Evolutionary conservation across 352 stramenopile species (phyloP), one percentile per base, ranked within the genome.

Genomic region (Peronospora farinosa): DNA sequence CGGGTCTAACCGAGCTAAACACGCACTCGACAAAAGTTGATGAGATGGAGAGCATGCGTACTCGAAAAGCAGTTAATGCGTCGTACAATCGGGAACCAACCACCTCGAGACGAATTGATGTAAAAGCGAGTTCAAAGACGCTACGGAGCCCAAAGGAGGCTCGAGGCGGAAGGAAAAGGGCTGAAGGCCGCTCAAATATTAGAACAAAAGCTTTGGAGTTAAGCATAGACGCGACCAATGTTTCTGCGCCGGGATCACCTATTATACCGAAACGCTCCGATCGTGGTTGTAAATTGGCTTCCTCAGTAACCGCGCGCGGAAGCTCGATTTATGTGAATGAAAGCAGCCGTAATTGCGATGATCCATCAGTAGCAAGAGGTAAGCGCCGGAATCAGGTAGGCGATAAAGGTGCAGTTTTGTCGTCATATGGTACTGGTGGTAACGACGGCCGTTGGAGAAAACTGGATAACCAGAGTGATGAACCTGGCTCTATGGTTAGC

Each of bases 1-100:
- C 57, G 2, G 66, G 76, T 17, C 54, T 88, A 13, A 72, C 76
- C 0, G 76, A 88, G 51, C 54, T 89, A 11, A 92, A 90, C 35
- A 74, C 78, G 9, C 72, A 76, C 25, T 92, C 78, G 4, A 50
- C 85, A 25, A 73, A 63, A 46, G 63, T 90, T 28, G 52, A 71
- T 31, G 64, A 79, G 25, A 49, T 72, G 42, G 45, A 48, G 8
- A 11, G n/a, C 7, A 52, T 45, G 43, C 38, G n/a, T 11, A 44
- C 47, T 54, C 43, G 51, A n/a, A 51, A 57, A 45, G 51, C 38
- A 13, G 33, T 52, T 10, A 51, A 65, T 40, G 50, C 38, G 9
- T 51, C 48, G 10, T 52, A 60, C 27, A 54, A 32, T 39, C 37
- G 47, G 13, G 41, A 48, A 15, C 38, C 42, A 25, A 67, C 57